phyloP scores from a whole-genome alignment of 1,139 yeast species.

The Candida sanyaensis region DNA sequence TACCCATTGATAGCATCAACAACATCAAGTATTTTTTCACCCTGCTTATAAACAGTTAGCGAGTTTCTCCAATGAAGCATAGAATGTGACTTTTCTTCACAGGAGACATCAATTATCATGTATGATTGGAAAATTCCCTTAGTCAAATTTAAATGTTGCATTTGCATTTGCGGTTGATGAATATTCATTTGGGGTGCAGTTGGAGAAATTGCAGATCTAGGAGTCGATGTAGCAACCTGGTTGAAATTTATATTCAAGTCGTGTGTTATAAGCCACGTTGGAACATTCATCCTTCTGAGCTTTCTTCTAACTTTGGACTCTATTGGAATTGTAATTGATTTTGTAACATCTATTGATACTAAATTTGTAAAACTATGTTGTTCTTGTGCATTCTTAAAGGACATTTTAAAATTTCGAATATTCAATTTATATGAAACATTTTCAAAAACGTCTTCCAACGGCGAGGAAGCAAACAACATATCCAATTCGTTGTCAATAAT shows the following conservation, averaged over 20 bases:
- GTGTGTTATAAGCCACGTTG: constrained; percentile 16
- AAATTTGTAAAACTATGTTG: constrained; percentile 5
- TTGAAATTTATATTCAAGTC: constrained; percentile 14
- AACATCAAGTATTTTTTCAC: constrained; percentile 23
- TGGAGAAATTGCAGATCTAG: constrained; percentile 16
- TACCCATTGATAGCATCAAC: constrained; percentile 41
- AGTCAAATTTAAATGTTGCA: constrained; percentile 20
- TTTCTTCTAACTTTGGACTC: neutral
- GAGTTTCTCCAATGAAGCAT: constrained; percentile 38
- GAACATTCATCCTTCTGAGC: constrained; percentile 7
- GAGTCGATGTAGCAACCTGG: constrained; percentile 15
- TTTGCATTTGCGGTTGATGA: neutral
- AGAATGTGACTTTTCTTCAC: constrained; percentile 10
- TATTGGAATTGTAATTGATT: constrained; percentile 1
- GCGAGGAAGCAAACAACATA: constrained; percentile 26
- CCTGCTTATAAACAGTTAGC: constrained; percentile 28
- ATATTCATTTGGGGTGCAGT: constrained; percentile 1
- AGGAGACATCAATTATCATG: constrained; percentile 26
- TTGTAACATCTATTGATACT: constrained; percentile 2
- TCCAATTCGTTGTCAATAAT: constrained; percentile 30
- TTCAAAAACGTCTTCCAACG: constrained; percentile 20
- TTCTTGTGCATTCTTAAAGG: constrained; percentile 11
- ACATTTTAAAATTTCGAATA: constrained; percentile 15
- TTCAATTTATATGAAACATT: constrained; percentile 10
- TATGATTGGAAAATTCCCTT: constrained; percentile 32